Conservation (phyloP, 2,329 filamentous ascomycete species). For the Sclerotinia glacialis region DNA sequence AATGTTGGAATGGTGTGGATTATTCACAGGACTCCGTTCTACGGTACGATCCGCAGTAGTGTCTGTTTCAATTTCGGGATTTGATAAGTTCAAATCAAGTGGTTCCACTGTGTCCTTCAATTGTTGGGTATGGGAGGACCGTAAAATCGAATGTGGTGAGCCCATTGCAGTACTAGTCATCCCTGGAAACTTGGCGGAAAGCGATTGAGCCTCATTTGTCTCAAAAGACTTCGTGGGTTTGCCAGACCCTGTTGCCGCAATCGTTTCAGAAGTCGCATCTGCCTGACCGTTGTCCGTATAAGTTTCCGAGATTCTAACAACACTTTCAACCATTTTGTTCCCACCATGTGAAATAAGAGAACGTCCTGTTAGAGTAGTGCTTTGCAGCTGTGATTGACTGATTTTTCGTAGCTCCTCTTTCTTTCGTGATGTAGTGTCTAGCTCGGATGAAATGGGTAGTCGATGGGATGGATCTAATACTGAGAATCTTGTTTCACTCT, state of each 20-base stretch:
- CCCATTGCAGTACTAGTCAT: not conserved
- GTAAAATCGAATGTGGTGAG: too few relatives aligned
- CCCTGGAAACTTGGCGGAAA: not conserved
- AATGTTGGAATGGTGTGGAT: not conserved
- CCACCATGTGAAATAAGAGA: not conserved
- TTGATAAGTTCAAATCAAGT: too few relatives aligned
- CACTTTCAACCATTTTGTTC: too few relatives aligned
- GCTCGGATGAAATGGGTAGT: not conserved
- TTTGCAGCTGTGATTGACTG: not conserved
- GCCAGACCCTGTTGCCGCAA: not conserved
- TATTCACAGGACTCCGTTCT: too few relatives aligned
- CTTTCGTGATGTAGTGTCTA: not conserved
- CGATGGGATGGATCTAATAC: not conserved
- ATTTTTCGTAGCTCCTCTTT: not conserved
- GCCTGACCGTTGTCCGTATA: not conserved
- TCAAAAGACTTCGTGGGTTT: too few relatives aligned
- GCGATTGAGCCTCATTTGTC: too few relatives aligned
- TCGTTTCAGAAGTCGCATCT: not conserved
- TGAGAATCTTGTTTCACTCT: not conserved
- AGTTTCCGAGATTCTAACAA: too few relatives aligned
- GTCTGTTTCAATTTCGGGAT: too few relatives aligned
- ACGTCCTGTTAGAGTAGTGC: not conserved
- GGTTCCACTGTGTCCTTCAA: too few relatives aligned
- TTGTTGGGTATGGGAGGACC: too few relatives aligned
- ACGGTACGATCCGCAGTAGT: too few relatives aligned